These are phyloP conservation scores for Monosporozyma unispora DNA, from an alignment of 805 yeast genomes.

Conservation along the genomic window DNA sequence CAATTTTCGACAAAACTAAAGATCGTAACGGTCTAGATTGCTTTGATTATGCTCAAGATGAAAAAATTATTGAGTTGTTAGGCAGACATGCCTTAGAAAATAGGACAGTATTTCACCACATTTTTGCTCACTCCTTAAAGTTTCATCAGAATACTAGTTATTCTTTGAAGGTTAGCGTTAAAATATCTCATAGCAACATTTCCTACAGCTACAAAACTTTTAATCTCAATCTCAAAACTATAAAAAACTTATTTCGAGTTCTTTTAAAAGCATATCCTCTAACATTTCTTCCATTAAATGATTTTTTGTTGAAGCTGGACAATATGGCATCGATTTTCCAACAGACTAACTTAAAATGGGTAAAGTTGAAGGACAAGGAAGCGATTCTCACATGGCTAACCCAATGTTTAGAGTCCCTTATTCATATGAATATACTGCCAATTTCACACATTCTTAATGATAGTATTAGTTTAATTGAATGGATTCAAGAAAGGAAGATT, in stretches of 20 bases:
- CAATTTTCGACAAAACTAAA: constrained; percentile 30
- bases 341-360: neutral
- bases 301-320: constrained; percentile 4
- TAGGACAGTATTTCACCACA: constrained; percentile 8
- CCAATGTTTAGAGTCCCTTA: constrained; percentile 10
- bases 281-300: constrained; percentile 20
- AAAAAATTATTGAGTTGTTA: constrained; percentile 11
- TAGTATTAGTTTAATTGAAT: constrained; percentile 9
- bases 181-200: neutral
- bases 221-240: constrained; percentile 9
- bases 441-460: constrained; percentile 2
- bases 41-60: constrained; percentile 39
- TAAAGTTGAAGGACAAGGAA: neutral
- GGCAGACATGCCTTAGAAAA: constrained; percentile 9
- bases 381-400: constrained; percentile 6
- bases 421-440: constrained; percentile 7
- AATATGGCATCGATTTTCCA: constrained; percentile 4
- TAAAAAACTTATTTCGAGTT: constrained; percentile 15
- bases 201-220: neutral
- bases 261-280: constrained; percentile 10
- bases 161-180: constrained; percentile 6
- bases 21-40: constrained; percentile 31
- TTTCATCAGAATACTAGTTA: constrained; percentile 10
- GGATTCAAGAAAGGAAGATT: constrained; percentile 12
- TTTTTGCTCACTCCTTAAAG: constrained; percentile 14